Percentiles rank a stretch among this genome's conserved stretches.
These are phyloP conservation scores for Hyaloperonospora arabidopsidis DNA, from an alignment of 352 stramenopile species.

Conservation along the genomic window DNA sequence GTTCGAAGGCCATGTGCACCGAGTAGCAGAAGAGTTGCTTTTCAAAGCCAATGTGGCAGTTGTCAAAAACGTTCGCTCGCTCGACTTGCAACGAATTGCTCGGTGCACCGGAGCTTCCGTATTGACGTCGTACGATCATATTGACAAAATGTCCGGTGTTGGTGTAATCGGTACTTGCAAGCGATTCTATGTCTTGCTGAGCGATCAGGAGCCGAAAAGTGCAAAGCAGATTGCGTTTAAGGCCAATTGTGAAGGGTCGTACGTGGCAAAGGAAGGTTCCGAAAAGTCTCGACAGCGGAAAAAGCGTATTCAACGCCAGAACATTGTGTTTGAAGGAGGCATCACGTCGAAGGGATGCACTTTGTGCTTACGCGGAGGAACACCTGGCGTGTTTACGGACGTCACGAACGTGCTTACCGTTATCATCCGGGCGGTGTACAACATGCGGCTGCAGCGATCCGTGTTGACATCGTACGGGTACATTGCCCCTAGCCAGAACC, in stretches of 20 bases:
- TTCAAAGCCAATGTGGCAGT: conserved; percentile 73
- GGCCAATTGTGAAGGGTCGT: conserved; percentile 20
- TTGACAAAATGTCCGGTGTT: conserved; percentile 81
- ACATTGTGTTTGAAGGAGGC: conserved; percentile 82
- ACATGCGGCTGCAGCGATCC: conserved; percentile 67
- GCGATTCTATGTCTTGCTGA: conserved; percentile 80
- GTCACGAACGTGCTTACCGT: conserved; percentile 50
- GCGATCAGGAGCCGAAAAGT: conserved; percentile 68
- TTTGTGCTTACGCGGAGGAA: conserved; percentile 69
- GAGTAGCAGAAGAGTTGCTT: conserved; percentile 74
- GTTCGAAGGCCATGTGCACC: conserved; percentile 78
- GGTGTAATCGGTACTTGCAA: conserved; percentile 70
- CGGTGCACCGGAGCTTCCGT: conserved; percentile 67
- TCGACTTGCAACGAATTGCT: conserved; percentile 74
- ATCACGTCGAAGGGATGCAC: conserved; percentile 68
- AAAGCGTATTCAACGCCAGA: conserved; percentile 68
- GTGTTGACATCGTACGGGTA: conserved; percentile 56
- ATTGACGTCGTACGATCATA: conserved; percentile 78
- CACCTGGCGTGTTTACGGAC: conserved; percentile 54
- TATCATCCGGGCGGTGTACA: conserved; percentile 68
- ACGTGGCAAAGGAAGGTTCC: conserved; percentile 13
- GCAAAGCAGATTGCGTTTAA: conserved; percentile 46
- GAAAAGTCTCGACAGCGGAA: conserved; percentile 20
- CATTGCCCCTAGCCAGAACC: conserved; percentile 40
- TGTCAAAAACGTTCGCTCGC: conserved; percentile 76